Evolutionary conservation across 2,329 filamentous ascomycete species (phyloP), one percentile per base, ranked within the genome.

Genomic region (Erysiphe pulchra): DNA sequence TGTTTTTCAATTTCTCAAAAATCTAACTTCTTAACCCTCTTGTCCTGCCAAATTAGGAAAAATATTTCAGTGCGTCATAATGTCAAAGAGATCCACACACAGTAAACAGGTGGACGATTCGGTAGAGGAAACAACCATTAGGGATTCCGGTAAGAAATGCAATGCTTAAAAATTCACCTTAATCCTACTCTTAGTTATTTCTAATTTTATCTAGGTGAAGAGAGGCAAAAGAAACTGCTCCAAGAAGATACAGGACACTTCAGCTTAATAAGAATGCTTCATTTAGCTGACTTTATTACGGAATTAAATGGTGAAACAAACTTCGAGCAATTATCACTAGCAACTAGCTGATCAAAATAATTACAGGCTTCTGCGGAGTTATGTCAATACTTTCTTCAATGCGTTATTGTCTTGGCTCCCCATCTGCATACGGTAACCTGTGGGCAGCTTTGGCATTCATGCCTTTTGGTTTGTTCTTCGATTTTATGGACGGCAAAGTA

Each of bases 401-500:
- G 65, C 82, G 85, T 53, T 95, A 95, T 69, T 90, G 81, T 62
- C 71, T 92, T 50, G 77, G 77, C 50, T 73, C 79, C 51, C 70
- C 79, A 9, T 59, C 68, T 48, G 65, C 79, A 46, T 67, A 74
- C 54, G 67, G 66, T 45, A 79, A 84, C 54, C 65, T 94, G 46
- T 95, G 82, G 72, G 65, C 77, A 32, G 86, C 90, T 1, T 73
- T 98, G 43, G 73, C 67, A 4, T 83, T 94, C 62, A 80, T 95
- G 62, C 87, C 87, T 0, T 82, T 94, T 48, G 86, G 85, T 5
- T 68, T 95, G 12, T 94, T 95, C 67, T 95, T 95, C 61, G 90
- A 98, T 62, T 92, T 93, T 59, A 84, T 95, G 70, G 90, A 98
- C 61, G 90, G 90, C 58, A 90, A 86, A 60, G 86, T 98, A 47